Conservation (phyloP, 2,329 filamentous ascomycete species). For the Calonectria leucothoes region DNA sequence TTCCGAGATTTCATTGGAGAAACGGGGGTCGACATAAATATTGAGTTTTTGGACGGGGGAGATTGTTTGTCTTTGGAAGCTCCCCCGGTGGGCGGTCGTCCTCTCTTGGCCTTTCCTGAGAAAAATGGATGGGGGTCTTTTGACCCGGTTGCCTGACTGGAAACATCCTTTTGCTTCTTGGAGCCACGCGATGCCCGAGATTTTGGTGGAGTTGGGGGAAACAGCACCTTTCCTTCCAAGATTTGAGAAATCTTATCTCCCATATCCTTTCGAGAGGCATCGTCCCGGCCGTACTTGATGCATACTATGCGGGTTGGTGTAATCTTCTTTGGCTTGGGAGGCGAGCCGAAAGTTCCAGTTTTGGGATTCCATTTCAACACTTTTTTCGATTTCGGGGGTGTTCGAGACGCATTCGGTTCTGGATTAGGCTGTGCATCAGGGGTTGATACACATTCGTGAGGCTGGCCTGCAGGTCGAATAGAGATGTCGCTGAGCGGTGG, state of each 20-base stretch:
- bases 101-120: constrained; percentile 46
- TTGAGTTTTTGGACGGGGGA: constrained; percentile 48
- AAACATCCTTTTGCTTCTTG: constrained; percentile 36
- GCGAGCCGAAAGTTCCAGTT: constrained; percentile 72
- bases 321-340: constrained; percentile 64
- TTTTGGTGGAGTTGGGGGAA: constrained; percentile 41
- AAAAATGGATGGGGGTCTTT: constrained; percentile 59
- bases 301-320: constrained; percentile 58
- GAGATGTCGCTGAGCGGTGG: constrained; percentile 30
- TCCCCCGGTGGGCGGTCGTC: constrained; percentile 27
- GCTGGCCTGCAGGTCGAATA: neutral
- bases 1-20: constrained; percentile 59
- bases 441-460: constrained; percentile 5
- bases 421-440: constrained; percentile 9
- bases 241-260: constrained; percentile 74
- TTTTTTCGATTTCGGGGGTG: constrained; percentile 55
- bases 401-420: constrained; percentile 23
- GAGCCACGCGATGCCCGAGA: constrained; percentile 39
- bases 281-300: constrained; percentile 69
- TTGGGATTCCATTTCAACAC: constrained; percentile 68
- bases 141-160: constrained; percentile 34
- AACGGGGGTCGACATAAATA: constrained; percentile 66
- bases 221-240: constrained; percentile 51
- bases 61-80: constrained; percentile 38
- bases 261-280: constrained; percentile 57